A percentile compares a stretch with the other conserved stretches of the same genome.
These are phyloP conservation scores for Wickerhamomyces pijperi DNA, from an alignment of 805 yeast species.

Conservation along the genomic window DNA sequence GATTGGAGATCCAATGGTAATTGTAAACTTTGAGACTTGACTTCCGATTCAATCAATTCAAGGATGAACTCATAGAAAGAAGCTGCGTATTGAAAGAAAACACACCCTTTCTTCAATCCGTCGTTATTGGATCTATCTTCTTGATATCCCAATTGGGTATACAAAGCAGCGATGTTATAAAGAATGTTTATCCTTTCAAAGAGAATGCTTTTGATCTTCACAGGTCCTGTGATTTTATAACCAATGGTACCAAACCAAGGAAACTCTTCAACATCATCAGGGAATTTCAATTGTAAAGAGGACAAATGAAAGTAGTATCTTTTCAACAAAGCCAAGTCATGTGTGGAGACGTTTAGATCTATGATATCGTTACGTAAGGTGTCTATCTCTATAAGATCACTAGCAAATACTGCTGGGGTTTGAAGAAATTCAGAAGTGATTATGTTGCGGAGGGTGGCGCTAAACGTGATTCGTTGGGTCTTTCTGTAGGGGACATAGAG, in stretches of 20 bases:
- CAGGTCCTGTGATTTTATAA: slow-evolving; percentile 37
- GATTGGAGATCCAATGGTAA: slow-evolving; percentile 36
- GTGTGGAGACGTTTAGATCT: slow-evolving; percentile 23
- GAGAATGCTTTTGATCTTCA: slow-evolving; percentile 32
- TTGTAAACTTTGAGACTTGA: slow-evolving; percentile 10
- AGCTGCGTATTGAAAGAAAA: slow-evolving; percentile 60
- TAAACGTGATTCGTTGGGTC: slow-evolving; percentile 31
- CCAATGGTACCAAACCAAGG: slow-evolving; percentile 69
- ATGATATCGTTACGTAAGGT: slow-evolving; percentile 31
- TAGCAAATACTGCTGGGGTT: slow-evolving; percentile 27
- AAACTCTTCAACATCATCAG: slow-evolving; percentile 47
- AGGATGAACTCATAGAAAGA: slow-evolving; percentile 66
- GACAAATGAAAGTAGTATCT: slow-evolving; percentile 37
- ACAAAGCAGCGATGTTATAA: slow-evolving; percentile 59
- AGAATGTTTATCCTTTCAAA: slow-evolving; percentile 55
- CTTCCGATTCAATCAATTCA: slow-evolving; percentile 26
- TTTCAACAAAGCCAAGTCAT: slow-evolving; percentile 26
- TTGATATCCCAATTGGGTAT: slow-evolving; percentile 42
- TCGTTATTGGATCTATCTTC: slow-evolving; percentile 34
- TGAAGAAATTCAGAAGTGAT: slow-evolving; percentile 39
- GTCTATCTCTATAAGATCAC: slow-evolving; percentile 32
- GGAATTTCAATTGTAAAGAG: slow-evolving; percentile 44
- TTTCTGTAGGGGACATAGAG: slow-evolving; percentile 40
- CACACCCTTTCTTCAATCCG: slow-evolving; percentile 51
- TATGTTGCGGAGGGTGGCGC: slow-evolving; percentile 25